Evolutionary conservation across 192 early-diverging fungal species (phyloP).

Genomic region (Coemansia sp.): DNA sequence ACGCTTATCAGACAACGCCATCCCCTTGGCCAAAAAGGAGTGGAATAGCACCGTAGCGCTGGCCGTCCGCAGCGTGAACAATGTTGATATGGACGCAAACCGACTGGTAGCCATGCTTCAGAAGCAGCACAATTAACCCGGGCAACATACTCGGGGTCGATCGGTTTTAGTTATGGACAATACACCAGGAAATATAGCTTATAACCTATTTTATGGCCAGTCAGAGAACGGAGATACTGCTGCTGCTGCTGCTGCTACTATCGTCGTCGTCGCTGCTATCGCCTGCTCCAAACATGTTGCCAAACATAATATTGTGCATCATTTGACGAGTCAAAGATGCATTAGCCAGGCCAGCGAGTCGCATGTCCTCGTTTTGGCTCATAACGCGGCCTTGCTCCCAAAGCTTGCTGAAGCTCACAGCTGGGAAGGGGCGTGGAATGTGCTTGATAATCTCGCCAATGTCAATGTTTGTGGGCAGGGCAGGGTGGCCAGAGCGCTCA

Average conservation of each 20-base stretch:
- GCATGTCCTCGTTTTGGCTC: conserved; percentile 34
- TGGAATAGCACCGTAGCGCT: conserved; percentile 34
- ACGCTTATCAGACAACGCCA: conserved; percentile 32
- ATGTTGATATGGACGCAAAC: conserved; percentile 26
- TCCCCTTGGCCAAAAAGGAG: conserved; percentile 44
- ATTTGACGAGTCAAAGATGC: conserved; percentile 31
- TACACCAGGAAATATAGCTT: conserved; percentile 3
- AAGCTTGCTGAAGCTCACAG: conserved; percentile 24
- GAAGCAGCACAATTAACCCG: background rate
- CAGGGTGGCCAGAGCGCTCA: conserved; percentile 12
- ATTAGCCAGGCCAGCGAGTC: conserved; percentile 16
- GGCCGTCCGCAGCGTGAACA: conserved; percentile 13
- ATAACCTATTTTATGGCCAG: background rate
- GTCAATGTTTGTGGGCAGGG: conserved; percentile 12
- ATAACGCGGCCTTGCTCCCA: conserved; percentile 20
- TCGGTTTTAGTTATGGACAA: background rate
- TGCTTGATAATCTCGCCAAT: background rate
- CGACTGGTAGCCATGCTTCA: conserved; percentile 6
- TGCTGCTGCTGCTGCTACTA: conserved; percentile 3
- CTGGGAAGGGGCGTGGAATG: conserved; percentile 23
- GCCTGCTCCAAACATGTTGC: conserved; percentile 9
- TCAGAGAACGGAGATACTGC: background rate
- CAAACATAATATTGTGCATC: conserved; percentile 26
- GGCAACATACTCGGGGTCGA: background rate
- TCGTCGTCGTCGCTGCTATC: conserved; percentile 9